Base-by-base conservation (phyloP, 2,329 filamentous ascomycete genomes). In the Penicillium sp. region DNA sequence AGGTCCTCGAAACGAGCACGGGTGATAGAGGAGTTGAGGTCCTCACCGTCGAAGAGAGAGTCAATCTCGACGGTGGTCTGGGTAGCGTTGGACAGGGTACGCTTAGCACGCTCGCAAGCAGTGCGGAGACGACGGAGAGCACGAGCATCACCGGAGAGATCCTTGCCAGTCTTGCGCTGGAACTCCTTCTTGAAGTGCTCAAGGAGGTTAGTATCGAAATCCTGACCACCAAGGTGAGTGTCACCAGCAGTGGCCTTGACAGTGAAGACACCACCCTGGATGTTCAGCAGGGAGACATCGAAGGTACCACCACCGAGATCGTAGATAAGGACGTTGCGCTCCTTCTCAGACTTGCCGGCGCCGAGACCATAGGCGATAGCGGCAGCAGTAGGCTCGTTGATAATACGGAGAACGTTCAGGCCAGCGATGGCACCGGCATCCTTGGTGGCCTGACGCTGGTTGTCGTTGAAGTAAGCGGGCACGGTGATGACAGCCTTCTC, bases 391-490 rank as follows among this genome's bases (percentile, higher is more conserved):
- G 94, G 94, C 84, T 99, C 94, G 87, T 99, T 99, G 83, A 99
- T 97, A 82, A 99, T 97, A 85, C 94, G 92, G 79, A 99, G 92
- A 69, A 99, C 92, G 81, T 97, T 97, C 63, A 99, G 88, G 70
- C 93, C 94, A 72, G 93, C 82, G 74, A 99, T 99, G 77, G 93
- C 89, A 88, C 94, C 94, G 66, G 94, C 94, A 75, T 97, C 94
- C 88, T 97, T 97, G 82, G 94, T 99, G 66, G 94, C 90, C 82
- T 97, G 94, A 82, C 94, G 89, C 85, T 99, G 94, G 85, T 96
- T 96, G 87, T 99, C 94, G 85, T 97, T 97, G 90, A 99, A 99
- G 86, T 99, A 99, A 76, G 94, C 94, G 57, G 94, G 94, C 57
- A 97, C 94, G 61, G 94, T 99, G 79, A 99, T 92, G 77, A 99